These are phyloP conservation scores for Lentinula sp. DNA, from an alignment of 768 basidiomycete genomes.

Conservation along the genomic window DNA sequence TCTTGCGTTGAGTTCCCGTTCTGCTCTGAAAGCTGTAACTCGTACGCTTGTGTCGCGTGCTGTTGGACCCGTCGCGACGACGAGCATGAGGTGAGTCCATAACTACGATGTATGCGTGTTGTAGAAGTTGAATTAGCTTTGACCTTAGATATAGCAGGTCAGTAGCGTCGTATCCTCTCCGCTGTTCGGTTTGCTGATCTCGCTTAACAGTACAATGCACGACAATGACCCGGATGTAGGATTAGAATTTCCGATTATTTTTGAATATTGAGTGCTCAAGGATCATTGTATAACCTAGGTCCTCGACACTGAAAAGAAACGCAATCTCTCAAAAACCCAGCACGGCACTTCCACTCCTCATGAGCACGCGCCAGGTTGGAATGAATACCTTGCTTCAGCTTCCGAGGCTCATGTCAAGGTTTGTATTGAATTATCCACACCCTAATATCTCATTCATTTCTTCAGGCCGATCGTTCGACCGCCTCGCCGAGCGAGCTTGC, in stretches of 20 bases:
- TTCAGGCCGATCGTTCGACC: slow-evolving; percentile 1
- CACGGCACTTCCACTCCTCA: slow-evolving; percentile 4
- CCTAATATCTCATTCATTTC: not conserved
- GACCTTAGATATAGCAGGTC: not conserved
- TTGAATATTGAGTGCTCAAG: not conserved
- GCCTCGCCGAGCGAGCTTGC: not conserved
- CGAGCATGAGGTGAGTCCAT: not conserved
- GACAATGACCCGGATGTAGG: slow-evolving; percentile 5
- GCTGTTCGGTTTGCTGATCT: not conserved
- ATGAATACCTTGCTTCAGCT: slow-evolving; percentile 3
- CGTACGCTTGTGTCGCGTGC: not conserved
- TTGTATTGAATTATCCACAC: not conserved
- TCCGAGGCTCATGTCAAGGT: slow-evolving; percentile 7
- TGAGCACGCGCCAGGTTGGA: slow-evolving; percentile 5
- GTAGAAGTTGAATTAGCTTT: too few species aligned
- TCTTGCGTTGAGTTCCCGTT: not conserved
- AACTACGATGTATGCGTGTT: not conserved
- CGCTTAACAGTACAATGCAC: slow-evolving; percentile 1
- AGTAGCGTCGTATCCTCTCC: not conserved
- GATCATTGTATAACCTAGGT: not conserved
- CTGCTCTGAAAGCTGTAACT: not conserved
- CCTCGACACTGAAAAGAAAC: slow-evolving; percentile 1
- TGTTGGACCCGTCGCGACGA: not conserved
- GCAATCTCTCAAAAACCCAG: slow-evolving; percentile 3
- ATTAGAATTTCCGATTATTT: not conserved